Base-by-base conservation (phyloP, 2,329 filamentous ascomycete species). In the Bipolaris sorokiniana region DNA sequence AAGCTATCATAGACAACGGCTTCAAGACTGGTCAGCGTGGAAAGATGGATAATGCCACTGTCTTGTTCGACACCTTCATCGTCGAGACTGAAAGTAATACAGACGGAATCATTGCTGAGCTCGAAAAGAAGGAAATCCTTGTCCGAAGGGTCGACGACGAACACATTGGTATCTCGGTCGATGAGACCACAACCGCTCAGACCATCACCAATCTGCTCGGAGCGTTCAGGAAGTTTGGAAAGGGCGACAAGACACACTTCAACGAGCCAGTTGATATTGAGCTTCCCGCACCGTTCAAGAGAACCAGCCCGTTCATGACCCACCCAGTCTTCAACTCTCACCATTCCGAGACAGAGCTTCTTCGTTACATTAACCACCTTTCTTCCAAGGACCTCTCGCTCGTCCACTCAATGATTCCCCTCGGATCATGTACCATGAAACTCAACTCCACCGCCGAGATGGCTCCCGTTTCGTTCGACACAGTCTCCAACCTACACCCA, bases 401-500 rank as follows among this genome's bases (percentile, higher is more conserved):
- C 5, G 91, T 93, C 2, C 94, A 98, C 79, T 97, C 93, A 15
- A 98, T 98, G 94, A 98, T 98, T 59, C 92, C 94, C 2, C 85
- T 98, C 1, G 94, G 94, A 18, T 97, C 94, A 1, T 98, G 94
- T 82, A 98, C 94, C 13, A 98, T 98, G 94, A 98, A 98, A 83
- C 87, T 97, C 51, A 97, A 97, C 76, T 91, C 90, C 40, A 95
- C 93, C 3, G 91, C 91, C 0, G 92, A 97, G 80, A 97, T 98
- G 94, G 85, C 90, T 15, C 90, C 93, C 7, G 84, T 97, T 53
- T 90, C 90, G 0, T 89, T 88, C 78, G 86, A 88, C 0, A 86
- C 88, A 48, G 91, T 93, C 70, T 85, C 90, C 40, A 86, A 89
- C 59, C 83, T 96, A 33, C 94, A 98, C 78, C 94, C 94, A 0